phyloP scores from a whole-genome alignment of 129 eudicot genomes.

The Deinandra increscens region DNA sequence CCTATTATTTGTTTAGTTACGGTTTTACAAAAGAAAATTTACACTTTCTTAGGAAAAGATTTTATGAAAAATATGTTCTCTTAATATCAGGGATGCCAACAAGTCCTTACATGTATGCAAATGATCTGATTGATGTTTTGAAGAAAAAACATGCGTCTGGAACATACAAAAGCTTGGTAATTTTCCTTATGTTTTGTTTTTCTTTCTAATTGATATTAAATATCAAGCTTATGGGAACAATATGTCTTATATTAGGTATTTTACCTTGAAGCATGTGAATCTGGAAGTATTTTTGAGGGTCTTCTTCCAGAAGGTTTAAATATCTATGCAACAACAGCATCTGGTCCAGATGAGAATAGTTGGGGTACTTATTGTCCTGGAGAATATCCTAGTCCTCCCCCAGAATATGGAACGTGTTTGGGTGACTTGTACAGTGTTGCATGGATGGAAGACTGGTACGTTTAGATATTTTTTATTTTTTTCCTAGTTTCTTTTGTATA shows the following conservation, averaged over 20 bases:
- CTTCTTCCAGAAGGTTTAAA: conserved; percentile 80
- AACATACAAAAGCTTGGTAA: conserved; percentile 92
- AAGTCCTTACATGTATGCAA: conserved; percentile 66
- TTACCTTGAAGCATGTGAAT: conserved; percentile 96
- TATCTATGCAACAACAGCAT: conserved; percentile 94
- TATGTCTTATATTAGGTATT: conserved; percentile 52
- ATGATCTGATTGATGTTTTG: conserved; percentile 61
- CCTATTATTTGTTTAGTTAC: background rate
- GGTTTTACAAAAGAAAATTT: background rate
- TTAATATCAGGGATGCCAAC: conserved; percentile 74
- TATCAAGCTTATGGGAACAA: conserved; percentile 1
- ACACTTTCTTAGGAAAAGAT: background rate
- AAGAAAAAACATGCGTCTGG: conserved; percentile 86
- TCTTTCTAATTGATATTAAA: background rate
- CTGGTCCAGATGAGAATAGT: conserved; percentile 84
- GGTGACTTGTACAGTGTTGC: conserved; percentile 97
- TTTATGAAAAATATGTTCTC: background rate
- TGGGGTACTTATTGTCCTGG: conserved; percentile 98
- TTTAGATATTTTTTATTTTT: background rate
- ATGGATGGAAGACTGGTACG: conserved; percentile 97
- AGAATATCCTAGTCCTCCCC: conserved; percentile 69
- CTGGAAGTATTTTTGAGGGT: conserved; percentile 96
- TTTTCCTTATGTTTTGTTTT: conserved; percentile 9
- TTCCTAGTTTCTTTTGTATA: background rate
- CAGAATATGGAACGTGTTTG: conserved; percentile 88